These are phyloP conservation scores for Paecilomyces niveus DNA, from an alignment of 2,329 filamentous ascomycete genomes.

Conservation along the genomic window DNA sequence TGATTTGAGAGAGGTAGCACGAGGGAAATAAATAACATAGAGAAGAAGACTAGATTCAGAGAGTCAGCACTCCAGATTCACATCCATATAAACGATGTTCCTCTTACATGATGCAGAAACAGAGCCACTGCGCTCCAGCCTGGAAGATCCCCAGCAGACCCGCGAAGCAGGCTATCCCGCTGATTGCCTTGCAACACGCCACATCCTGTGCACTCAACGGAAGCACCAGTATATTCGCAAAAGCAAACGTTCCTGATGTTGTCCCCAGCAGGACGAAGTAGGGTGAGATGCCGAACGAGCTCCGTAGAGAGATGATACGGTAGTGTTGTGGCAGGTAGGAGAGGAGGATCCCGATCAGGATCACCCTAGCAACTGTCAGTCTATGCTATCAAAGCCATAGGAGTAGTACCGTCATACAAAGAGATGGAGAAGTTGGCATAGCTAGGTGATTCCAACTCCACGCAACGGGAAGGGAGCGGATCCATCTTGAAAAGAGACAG, in stretches of 20 bases:
- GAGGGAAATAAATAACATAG: slow-evolving; percentile 91
- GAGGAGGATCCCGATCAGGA: slow-evolving; percentile 78
- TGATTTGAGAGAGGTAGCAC: slow-evolving; percentile 46
- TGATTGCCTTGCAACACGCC: slow-evolving; percentile 76
- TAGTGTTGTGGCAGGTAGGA: slow-evolving; percentile 94
- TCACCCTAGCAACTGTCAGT: slow-evolving; percentile 45
- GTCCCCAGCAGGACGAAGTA: slow-evolving; percentile 93
- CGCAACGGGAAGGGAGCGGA: slow-evolving; percentile 34
- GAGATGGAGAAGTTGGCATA: slow-evolving; percentile 48
- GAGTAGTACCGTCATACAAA: slow-evolving; percentile 34
- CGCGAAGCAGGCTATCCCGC: slow-evolving; percentile 73
- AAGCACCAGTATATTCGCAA: slow-evolving; percentile 86
- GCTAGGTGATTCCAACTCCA: slow-evolving; percentile 45
- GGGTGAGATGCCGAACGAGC: slow-evolving; percentile 89
- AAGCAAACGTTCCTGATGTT: slow-evolving; percentile 78
- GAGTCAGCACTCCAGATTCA: neutral
- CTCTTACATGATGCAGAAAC: slow-evolving; percentile 82
- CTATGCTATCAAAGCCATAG: slow-evolving; percentile 5
- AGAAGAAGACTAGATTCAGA: slow-evolving; percentile 62
- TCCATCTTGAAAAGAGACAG: slow-evolving; percentile 12
- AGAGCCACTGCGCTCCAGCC: slow-evolving; percentile 84
- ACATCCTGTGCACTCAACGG: slow-evolving; percentile 78
- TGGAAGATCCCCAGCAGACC: slow-evolving; percentile 84
- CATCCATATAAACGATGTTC: neutral
- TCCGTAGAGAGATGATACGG: slow-evolving; percentile 77